A percentile compares a stretch with the other conserved stretches of the same genome.
phyloP scores from a whole-genome alignment of 208 protist genomes.

The Trypanosoma scelopori region DNA sequence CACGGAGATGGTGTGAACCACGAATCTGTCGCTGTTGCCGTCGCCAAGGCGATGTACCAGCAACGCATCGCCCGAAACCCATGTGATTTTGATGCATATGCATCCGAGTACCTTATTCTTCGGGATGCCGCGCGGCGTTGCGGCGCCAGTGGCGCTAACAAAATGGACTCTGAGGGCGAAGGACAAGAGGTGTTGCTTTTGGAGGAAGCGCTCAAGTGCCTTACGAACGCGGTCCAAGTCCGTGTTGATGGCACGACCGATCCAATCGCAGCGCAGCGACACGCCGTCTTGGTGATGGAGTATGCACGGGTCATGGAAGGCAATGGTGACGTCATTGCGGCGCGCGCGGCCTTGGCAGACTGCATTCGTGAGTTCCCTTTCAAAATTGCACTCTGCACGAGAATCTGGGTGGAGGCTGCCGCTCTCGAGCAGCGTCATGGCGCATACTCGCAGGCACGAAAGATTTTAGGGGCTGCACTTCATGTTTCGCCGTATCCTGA shows the following conservation, averaged over 20 bases:
- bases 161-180: slow-evolving; percentile 7
- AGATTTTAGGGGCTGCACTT: slow-evolving; percentile 56
- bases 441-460: slow-evolving; percentile 47
- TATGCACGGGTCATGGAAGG: slow-evolving; percentile 50
- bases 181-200: neutral
- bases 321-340: slow-evolving; percentile 31
- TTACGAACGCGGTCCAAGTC: neutral
- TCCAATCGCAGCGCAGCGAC: slow-evolving; percentile 54
- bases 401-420: slow-evolving; percentile 79
- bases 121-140: slow-evolving; percentile 30
- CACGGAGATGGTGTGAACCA: slow-evolving; percentile 42
- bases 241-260: slow-evolving; percentile 29
- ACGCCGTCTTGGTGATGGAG: slow-evolving; percentile 71
- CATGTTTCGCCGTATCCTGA: slow-evolving; percentile 46
- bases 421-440: slow-evolving; percentile 67
- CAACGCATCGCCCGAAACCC: slow-evolving; percentile 50
- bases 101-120: slow-evolving; percentile 73
- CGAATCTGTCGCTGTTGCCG: slow-evolving; percentile 29
- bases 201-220: slow-evolving; percentile 19
- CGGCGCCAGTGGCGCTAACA: neutral
- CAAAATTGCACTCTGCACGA: slow-evolving; percentile 50
- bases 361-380: slow-evolving; percentile 81
- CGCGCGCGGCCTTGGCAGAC: slow-evolving; percentile 45
- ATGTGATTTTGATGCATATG: slow-evolving; percentile 61
- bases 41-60: slow-evolving; percentile 63